Base-by-base conservation (phyloP, 2,329 filamentous ascomycete species). In the Phaeoacremonium minimum region DNA sequence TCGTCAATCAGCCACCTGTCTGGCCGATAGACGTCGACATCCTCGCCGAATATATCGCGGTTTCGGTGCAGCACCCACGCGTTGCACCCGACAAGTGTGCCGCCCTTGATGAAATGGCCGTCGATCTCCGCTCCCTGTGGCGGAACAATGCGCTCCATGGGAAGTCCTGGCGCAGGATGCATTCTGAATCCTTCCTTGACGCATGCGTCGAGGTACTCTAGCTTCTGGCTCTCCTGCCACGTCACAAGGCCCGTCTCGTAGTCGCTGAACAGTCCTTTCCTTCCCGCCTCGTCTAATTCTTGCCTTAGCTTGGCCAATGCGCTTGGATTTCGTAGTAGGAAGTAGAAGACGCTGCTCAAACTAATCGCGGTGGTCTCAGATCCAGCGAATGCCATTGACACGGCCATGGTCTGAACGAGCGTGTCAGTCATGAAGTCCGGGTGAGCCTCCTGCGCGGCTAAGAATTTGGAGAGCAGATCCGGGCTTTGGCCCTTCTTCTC, bases 41-140 rank as follows among this genome's bases (percentile, higher is more conserved):
- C 80, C 0, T 66, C 55, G 3, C 85, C 85, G 48, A 86, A 91
- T 18, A 89, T 66, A 37, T 81, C 77, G 5, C 71, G 67, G 3
- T 79, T 71, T 4, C 81, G 73, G 49, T 90, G 85, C 20, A 90
- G 66, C 13, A 88, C 77, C 84, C 84, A 89, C 0, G 85, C 77
- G 35, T 78, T 87, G 53, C 79, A 85, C 6, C 85, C 85, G 1
- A 88, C 83, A 40, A 85, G 81, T 0, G 84, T 87, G 6, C 84
- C 85, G 2, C 79, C 84, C 4, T 74, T 74, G 18, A 90, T 67
- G 38, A 71, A 74, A 13, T 69, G 57, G 2, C 80, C 83, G 1
- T 73, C 71, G 35, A 88, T 81, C 30, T 80, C 74, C 16, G 72
- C 67, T 8, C 84, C 84, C 15, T 73, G 66, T 0, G 68, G 59